Base-by-base conservation (phyloP, 116 monocot species). In the Thalassia testudinum region DNA sequence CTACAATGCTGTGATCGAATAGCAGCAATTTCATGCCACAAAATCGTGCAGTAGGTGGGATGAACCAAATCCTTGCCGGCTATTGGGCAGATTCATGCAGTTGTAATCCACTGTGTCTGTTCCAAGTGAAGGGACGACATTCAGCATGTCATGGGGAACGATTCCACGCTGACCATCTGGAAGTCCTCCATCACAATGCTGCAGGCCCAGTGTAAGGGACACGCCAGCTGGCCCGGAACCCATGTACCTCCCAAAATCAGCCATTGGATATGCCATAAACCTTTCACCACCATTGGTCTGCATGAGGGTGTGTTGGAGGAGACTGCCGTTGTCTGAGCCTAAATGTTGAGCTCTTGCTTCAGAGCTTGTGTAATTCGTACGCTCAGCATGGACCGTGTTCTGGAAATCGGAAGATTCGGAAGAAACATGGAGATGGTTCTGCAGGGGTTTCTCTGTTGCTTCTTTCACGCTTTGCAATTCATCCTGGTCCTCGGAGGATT, bases 151-250 rank as follows among this genome's bases (percentile, higher is more conserved):
- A 23, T 74, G 63, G 1, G 63, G 24, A 13, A 56, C 12, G 28
- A 75, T 71, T 21, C 59, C 27, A 13, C 63, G 58, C 47, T 66
- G 73, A 24, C 26, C 57, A 30, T 67, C 73, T 13, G 59, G 64
- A 21, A 66, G 40, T 14, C 50, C 50, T 1, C 65, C 78, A 11
- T 73, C 70, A 26, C 64, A 66, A 27, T 83, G 79, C 7, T 57
- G 80, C 10, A 85, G 84, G 27, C 88, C 95, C 5, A 87, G 81
- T 1, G 95, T 95, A 29, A 95, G 74, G 10, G 95, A 84, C 24
- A 95, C 87, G 0, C 74, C 21, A 77, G 83, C 37, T 80, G 60
- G 20, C 83, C 89, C 70, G 24, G 49, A 28, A 20, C 49, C 62
- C 22, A 70, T 67, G 22, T 78, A 72, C 12, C 58, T 42, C 6